phyloP scores from a whole-genome alignment of 2,329 filamentous ascomycete species.

The Ceratocystis diversiconidia region DNA sequence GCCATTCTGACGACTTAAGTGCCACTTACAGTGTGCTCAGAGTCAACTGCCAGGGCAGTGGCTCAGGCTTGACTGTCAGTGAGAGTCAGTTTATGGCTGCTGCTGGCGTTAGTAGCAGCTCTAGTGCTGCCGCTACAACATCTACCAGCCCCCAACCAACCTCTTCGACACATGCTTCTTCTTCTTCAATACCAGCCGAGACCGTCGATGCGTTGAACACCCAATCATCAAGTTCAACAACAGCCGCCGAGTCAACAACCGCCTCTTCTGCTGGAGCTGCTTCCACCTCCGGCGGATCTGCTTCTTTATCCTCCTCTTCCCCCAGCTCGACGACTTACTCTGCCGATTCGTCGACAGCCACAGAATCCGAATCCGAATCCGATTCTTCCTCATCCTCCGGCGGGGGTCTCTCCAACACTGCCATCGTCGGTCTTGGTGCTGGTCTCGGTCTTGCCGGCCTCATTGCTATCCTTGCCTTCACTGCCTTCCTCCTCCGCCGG shows the following conservation, averaged over 20 bases:
- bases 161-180: conserved; percentile 17
- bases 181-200: conserved; percentile 11
- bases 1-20: conserved; percentile 27
- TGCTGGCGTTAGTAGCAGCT: conserved; percentile 14
- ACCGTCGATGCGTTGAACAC: background rate
- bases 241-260: conserved; percentile 1
- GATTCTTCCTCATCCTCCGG: background rate
- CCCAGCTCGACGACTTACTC: background rate
- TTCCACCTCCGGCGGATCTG: background rate
- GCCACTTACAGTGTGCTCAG: conserved; percentile 32
- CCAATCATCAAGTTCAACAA: conserved; percentile 10
- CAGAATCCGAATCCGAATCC: background rate
- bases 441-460: conserved; percentile 26
- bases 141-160: conserved; percentile 6
- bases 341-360: background rate
- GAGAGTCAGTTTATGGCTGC: conserved; percentile 29
- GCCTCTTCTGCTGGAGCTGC: background rate
- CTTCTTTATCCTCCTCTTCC: conserved; percentile 14
- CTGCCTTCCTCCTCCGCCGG: conserved; percentile 24
- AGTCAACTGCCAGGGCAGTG: conserved; percentile 31
- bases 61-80: conserved; percentile 31
- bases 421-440: conserved; percentile 30
- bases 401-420: conserved; percentile 25
- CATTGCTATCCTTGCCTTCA: conserved; percentile 20
- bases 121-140: conserved; percentile 18